phyloP scores from a whole-genome alignment of 495 filamentous ascomycete species.

The Astrothelium subdiscretum region DNA sequence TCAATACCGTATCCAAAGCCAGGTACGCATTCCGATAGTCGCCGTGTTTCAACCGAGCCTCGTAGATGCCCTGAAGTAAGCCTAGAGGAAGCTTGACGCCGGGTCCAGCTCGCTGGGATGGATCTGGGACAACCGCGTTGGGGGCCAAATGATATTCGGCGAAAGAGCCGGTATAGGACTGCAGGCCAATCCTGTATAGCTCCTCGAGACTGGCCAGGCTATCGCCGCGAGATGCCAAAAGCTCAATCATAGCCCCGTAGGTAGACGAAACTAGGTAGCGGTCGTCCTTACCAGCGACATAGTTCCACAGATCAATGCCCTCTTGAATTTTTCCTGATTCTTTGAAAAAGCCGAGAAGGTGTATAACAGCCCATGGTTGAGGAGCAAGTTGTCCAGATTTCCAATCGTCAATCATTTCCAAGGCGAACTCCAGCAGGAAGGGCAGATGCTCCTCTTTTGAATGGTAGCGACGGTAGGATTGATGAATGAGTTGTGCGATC shows the following conservation, averaged over 20 bases:
- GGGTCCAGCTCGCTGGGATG: conserved; percentile 16
- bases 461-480: conserved; percentile 2
- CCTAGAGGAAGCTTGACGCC: background rate
- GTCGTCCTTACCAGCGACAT: conserved; percentile 29
- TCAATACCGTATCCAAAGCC: conserved; percentile 34
- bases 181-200: conserved; percentile 31
- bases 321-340: conserved; percentile 27
- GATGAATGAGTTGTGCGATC: conserved; percentile 11
- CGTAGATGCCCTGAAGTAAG: conserved; percentile 38
- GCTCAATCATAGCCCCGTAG: conserved; percentile 38
- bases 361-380: conserved; percentile 30
- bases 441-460: background rate
- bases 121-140: conserved; percentile 26
- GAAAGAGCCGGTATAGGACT: conserved; percentile 30
- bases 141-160: conserved; percentile 32
- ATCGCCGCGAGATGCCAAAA: conserved; percentile 31
- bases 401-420: conserved; percentile 27
- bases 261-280: conserved; percentile 25
- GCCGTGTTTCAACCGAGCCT: conserved; percentile 32
- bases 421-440: conserved; percentile 21
- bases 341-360: conserved; percentile 36
- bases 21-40: conserved; percentile 37
- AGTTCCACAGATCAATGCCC: conserved; percentile 35
- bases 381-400: conserved; percentile 22
- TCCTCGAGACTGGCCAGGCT: conserved; percentile 28